phyloP scores from a whole-genome alignment of 768 basidiomycete genomes.

The Gymnopilus dilepis region DNA sequence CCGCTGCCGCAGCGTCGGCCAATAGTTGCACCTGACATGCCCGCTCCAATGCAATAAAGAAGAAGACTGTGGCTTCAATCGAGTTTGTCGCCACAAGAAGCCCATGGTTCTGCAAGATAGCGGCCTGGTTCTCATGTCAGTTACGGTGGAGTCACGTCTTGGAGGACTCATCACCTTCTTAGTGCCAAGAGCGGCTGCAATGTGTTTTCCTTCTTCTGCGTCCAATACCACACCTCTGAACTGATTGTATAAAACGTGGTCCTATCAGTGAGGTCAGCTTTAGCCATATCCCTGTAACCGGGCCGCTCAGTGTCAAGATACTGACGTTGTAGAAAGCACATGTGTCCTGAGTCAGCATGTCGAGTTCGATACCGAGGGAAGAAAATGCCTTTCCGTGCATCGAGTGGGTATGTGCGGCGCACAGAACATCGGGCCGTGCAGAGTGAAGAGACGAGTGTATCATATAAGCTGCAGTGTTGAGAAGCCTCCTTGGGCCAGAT shows the following conservation, averaged over 20 bases:
- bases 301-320: slow-evolving; percentile 10
- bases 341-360: slow-evolving; percentile 50
- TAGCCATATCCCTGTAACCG: slow-evolving; percentile 2
- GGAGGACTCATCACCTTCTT: slow-evolving; percentile 34
- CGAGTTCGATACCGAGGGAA: slow-evolving; percentile 46
- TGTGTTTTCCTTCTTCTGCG: slow-evolving; percentile 48
- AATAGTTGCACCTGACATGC: slow-evolving; percentile 53
- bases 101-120: slow-evolving; percentile 50
- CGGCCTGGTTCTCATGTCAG: slow-evolving; percentile 30
- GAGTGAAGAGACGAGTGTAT: slow-evolving; percentile 50
- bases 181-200: slow-evolving; percentile 46
- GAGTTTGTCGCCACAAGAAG: slow-evolving; percentile 44
- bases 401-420: slow-evolving; percentile 54
- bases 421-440: slow-evolving; percentile 53
- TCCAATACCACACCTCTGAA: slow-evolving; percentile 56
- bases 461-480: slow-evolving; percentile 39
- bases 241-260: slow-evolving; percentile 47
- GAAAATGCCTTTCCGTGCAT: slow-evolving; percentile 56
- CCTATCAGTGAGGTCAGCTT: slow-evolving; percentile 23
- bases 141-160: neutral
- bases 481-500: slow-evolving; percentile 34
- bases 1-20: slow-evolving; percentile 45
- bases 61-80: slow-evolving; percentile 48
- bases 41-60: slow-evolving; percentile 48
- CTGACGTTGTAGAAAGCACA: slow-evolving; percentile 47